phyloP scores from a whole-genome alignment of 768 basidiomycete genomes.

The Agaricus bisporus region DNA sequence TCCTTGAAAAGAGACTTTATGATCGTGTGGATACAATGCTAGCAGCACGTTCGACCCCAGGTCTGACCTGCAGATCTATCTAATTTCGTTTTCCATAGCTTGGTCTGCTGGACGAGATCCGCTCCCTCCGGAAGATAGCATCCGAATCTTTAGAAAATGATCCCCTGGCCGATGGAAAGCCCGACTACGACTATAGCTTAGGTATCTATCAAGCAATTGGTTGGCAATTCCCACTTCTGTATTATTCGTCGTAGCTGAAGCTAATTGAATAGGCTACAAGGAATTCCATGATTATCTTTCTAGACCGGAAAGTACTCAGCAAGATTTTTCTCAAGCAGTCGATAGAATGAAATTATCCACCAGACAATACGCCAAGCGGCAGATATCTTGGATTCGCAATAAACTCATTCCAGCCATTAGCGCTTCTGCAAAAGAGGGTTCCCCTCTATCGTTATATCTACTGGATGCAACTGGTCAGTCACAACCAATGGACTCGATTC shows the following conservation, averaged over 20 bases:
- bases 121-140: constrained; percentile 37
- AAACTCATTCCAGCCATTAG: constrained; percentile 75
- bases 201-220: constrained; percentile 97
- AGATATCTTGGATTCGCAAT: constrained; percentile 88
- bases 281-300: constrained; percentile 74
- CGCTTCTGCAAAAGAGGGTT: constrained; percentile 35
- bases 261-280: constrained; percentile 64
- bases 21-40: constrained; percentile 87
- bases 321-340: constrained; percentile 47
- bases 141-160: constrained; percentile 1
- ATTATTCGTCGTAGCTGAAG: background rate
- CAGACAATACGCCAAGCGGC: constrained; percentile 85
- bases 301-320: constrained; percentile 29
- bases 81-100: constrained; percentile 34
- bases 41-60: constrained; percentile 39
- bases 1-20: constrained; percentile 65
- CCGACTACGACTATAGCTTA: constrained; percentile 54
- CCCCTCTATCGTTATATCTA: constrained; percentile 37
- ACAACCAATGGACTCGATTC: background rate
- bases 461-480: constrained; percentile 62
- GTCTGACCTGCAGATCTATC: background rate
- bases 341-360: constrained; percentile 85
- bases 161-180: background rate
- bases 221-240: constrained; percentile 19
- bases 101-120: constrained; percentile 79